phyloP scores from a whole-genome alignment of 305 asterid genomes.

The Fraxinus floribunda region DNA sequence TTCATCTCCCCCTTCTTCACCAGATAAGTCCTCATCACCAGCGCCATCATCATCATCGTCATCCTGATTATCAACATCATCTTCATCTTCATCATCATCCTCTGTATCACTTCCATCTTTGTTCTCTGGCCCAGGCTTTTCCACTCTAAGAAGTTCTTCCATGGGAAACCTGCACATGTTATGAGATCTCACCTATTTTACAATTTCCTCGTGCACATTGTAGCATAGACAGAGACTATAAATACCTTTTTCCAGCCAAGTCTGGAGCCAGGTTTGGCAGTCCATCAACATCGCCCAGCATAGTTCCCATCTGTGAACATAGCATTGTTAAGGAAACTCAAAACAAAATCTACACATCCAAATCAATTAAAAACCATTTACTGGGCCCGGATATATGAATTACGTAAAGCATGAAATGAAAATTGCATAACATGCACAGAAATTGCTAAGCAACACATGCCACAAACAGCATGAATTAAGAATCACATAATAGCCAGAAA shows the following conservation, averaged over 20 bases:
- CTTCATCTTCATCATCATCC: slow-evolving; percentile 38
- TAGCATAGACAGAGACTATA: background rate
- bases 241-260: slow-evolving; percentile 45
- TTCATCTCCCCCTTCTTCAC: slow-evolving; percentile 61
- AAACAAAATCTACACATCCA: background rate
- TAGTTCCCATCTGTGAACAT: slow-evolving; percentile 46
- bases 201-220: background rate
- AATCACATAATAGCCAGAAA: background rate
- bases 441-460: background rate
- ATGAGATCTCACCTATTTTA: slow-evolving; percentile 1
- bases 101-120: slow-evolving; percentile 74
- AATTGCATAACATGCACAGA: background rate
- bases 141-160: slow-evolving; percentile 44
- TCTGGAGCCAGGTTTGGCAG: slow-evolving; percentile 35
- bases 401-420: background rate
- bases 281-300: slow-evolving; percentile 35
- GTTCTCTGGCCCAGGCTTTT: slow-evolving; percentile 51
- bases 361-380: background rate
- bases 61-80: slow-evolving; percentile 36
- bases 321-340: background rate
- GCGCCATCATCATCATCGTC: slow-evolving; percentile 48
- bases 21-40: slow-evolving; percentile 70
- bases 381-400: background rate
- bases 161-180: slow-evolving; percentile 53
- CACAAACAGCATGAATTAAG: background rate